Base-by-base conservation (phyloP, 805 yeast genomes). In the Saturnispora bothae region DNA sequence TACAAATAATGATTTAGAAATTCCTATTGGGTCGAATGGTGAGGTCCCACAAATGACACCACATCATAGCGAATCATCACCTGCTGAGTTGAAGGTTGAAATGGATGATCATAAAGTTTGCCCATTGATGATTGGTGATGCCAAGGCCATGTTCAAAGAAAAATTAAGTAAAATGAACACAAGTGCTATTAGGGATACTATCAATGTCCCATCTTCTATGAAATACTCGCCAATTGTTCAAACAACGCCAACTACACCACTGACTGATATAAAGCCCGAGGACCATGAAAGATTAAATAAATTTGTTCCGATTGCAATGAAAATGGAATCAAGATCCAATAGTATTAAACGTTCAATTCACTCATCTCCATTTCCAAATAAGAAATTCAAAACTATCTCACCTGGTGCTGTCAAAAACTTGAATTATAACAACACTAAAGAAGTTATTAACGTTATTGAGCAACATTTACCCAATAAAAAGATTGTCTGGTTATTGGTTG, bases 401-500 rank as follows among this genome's bases (percentile, higher is more conserved):
- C 57, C 64, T 1, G 50, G 61, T 3, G 54, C 58, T 5, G 52
- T 60, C 33, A 59, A 57, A 41, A 49, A 47, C 16, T 45, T 68
- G 17, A 58, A 65, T 39, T 60, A 67, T 36, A 60, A 63, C 36
- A 66, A 67, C 40, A 58, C 64, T 13, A 61, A 66, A 19, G 56
- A 60, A 38, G 54, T 60, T 18, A 51, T 65, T 3, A 46, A 59
- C 10, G 61, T 66, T 5, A 61, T 67, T 43, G 68, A 68, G 44
- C 60, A 60, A 39, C 58, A 63, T 37, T 48, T 79, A 33, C 88
- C 88, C 0, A 65, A 60, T 21, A 69, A 71, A 47, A 65, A 63
- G 41, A 65, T 73, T 1, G 63, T 78, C 7, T 72, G 81, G 73
- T 49, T 66, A 32, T 59, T 76, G 34, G 58, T 79, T 21, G 73